Percentiles rank a stretch among this genome's conserved stretches.
Evolutionary conservation across 352 stramenopile species (phyloP).

Genomic region (Phytophthora ohioensis): DNA sequence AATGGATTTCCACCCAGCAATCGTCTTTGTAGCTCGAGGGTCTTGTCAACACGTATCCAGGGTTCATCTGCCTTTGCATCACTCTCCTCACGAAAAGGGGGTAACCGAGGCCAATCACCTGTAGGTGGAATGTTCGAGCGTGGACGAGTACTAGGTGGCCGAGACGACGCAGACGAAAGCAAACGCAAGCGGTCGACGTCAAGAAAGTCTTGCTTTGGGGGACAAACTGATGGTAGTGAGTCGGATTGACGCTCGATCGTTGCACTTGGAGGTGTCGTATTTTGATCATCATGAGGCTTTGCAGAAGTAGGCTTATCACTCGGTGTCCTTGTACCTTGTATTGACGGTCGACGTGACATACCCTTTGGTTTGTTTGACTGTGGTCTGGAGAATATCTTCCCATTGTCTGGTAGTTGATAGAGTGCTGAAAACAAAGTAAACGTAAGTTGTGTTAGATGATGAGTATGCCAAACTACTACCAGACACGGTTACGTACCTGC

Average conservation of each 20-base stretch:
- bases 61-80: constrained; percentile 27
- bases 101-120: constrained; percentile 36
- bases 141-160: constrained; percentile 41
- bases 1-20: constrained; percentile 50
- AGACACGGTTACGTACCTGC: constrained; percentile 30
- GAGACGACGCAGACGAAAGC: constrained; percentile 41
- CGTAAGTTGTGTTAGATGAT: constrained; percentile 5
- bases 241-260: constrained; percentile 5
- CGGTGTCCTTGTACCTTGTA: constrained; percentile 17
- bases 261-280: constrained; percentile 3
- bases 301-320: background rate
- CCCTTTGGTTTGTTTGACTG: constrained; percentile 15
- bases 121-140: constrained; percentile 27
- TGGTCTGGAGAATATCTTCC: constrained; percentile 13
- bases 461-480: background rate
- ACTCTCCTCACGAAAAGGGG: constrained; percentile 33
- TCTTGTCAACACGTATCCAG: constrained; percentile 58
- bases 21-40: constrained; percentile 33
- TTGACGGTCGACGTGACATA: constrained; percentile 7
- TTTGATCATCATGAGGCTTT: constrained; percentile 11
- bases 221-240: constrained; percentile 1
- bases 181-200: constrained; percentile 46
- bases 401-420: constrained; percentile 29
- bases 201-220: constrained; percentile 39
- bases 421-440: constrained; percentile 12